Conservation (phyloP, 225 moss, liverwort and hornwort species). For the Anthoceros angustus region DNA sequence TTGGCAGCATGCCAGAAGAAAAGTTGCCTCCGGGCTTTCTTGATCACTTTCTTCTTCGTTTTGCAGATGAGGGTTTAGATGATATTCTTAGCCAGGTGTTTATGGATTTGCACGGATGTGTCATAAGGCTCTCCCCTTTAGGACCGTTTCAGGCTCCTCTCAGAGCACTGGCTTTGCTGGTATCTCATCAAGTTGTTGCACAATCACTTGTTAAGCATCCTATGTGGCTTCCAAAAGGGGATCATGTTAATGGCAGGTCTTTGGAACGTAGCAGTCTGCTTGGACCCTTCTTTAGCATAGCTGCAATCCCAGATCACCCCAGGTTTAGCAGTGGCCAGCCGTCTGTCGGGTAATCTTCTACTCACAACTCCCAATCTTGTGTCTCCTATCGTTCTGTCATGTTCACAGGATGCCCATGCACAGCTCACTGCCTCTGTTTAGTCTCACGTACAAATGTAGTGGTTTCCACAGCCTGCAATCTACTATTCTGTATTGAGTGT, state of each 20-base stretch:
- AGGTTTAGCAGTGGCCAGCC: conserved; percentile 71
- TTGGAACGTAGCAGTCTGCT: conserved; percentile 78
- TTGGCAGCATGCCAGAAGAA: conserved; percentile 18
- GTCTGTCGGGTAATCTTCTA: conserved; percentile 57
- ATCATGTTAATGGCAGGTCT: conserved; percentile 48
- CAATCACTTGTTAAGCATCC: conserved; percentile 66
- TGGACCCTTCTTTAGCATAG: conserved; percentile 92
- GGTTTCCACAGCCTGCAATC: too few relatives aligned
- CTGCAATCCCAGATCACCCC: conserved; percentile 72
- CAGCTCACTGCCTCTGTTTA: too few relatives aligned
- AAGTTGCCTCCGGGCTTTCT: conserved; percentile 59
- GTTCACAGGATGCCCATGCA: background rate
- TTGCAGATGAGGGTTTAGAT: conserved; percentile 63
- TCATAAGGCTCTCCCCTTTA: conserved; percentile 59
- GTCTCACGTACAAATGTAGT: too few relatives aligned
- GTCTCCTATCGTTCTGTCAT: background rate
- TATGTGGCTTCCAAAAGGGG: conserved; percentile 54
- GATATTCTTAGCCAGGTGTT: conserved; percentile 56
- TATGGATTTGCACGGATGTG: conserved; percentile 46
- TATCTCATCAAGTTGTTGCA: conserved; percentile 46
- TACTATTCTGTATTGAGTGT: too few relatives aligned
- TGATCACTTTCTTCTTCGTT: conserved; percentile 58
- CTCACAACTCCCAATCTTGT: conserved; percentile 3
- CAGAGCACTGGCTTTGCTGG: conserved; percentile 52
- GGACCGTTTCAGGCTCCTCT: conserved; percentile 71